Evolutionary conservation across 495 filamentous ascomycete genomes (phyloP).

Genomic region (Penicillium atrosanguineum): DNA sequence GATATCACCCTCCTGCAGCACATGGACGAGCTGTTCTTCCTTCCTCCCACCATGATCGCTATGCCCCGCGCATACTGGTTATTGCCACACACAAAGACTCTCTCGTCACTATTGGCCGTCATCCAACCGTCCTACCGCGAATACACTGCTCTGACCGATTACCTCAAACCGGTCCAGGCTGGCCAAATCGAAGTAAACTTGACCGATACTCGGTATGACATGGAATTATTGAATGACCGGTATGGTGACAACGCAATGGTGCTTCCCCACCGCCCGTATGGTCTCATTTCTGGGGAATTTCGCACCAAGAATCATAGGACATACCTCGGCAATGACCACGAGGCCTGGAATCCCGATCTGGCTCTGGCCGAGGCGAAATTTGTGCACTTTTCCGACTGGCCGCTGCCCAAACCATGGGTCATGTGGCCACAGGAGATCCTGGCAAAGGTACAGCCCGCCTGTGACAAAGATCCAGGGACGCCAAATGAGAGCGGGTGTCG

Average conservation of each 20-base stretch:
- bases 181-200: conserved; percentile 33
- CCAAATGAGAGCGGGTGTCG: conserved; percentile 53
- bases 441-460: conserved; percentile 57
- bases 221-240: conserved; percentile 73
- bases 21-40: conserved; percentile 73
- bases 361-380: conserved; percentile 67
- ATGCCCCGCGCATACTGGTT: conserved; percentile 75
- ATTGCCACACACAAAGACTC: conserved; percentile 46
- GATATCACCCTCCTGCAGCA: conserved; percentile 61
- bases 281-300: conserved; percentile 70
- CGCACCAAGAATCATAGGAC: conserved; percentile 54
- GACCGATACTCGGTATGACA: conserved; percentile 55
- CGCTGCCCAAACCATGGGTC: conserved; percentile 77
- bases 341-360: conserved; percentile 66
- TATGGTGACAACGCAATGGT: conserved; percentile 66
- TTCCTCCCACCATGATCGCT: conserved; percentile 57
- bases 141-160: conserved; percentile 51
- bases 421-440: conserved; percentile 56
- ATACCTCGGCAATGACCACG: conserved; percentile 62
- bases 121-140: conserved; percentile 58
- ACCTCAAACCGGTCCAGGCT: conserved; percentile 23
- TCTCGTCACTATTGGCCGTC: conserved; percentile 64
- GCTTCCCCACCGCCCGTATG: conserved; percentile 73
- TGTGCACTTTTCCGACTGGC: conserved; percentile 81
- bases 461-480: conserved; percentile 47